phyloP scores from a whole-genome alignment of 495 filamentous ascomycete genomes.

The Aspergillus ellipticus region DNA sequence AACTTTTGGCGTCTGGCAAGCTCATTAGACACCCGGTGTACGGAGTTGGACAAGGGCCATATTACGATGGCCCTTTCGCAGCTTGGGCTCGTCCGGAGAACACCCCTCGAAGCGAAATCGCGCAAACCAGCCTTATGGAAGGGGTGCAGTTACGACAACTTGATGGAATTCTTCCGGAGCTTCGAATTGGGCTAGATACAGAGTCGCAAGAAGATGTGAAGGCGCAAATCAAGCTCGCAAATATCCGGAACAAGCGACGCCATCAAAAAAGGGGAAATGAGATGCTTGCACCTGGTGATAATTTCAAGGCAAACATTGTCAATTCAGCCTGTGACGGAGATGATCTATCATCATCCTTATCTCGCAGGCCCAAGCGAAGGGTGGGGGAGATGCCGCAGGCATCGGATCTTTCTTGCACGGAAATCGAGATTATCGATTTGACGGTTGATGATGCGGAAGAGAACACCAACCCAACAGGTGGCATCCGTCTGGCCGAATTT shows the following conservation, averaged over 20 bases:
- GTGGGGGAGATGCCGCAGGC: background rate
- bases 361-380: conserved; percentile 10
- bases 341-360: background rate
- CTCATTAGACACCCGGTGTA: conserved; percentile 37
- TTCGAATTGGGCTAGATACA: conserved; percentile 22
- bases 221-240: conserved; percentile 20
- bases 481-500: background rate
- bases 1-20: conserved; percentile 34
- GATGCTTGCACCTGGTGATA: background rate
- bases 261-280: conserved; percentile 16
- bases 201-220: conserved; percentile 16
- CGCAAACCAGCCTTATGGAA: conserved; percentile 16
- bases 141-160: conserved; percentile 30
- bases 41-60: conserved; percentile 43
- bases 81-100: conserved; percentile 34
- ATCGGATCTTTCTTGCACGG: conserved; percentile 10
- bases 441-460: conserved; percentile 26
- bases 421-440: conserved; percentile 28
- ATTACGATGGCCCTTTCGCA: conserved; percentile 45
- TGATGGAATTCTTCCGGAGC: conserved; percentile 17
- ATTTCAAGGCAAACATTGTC: conserved; percentile 5
- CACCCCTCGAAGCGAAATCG: conserved; percentile 13
- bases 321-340: conserved; percentile 18
- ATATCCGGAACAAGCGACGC: conserved; percentile 25
- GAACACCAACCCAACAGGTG: no score